phyloP scores from a whole-genome alignment of 225 moss, liverwort and hornwort genomes.

The Climacium dendroides region DNA sequence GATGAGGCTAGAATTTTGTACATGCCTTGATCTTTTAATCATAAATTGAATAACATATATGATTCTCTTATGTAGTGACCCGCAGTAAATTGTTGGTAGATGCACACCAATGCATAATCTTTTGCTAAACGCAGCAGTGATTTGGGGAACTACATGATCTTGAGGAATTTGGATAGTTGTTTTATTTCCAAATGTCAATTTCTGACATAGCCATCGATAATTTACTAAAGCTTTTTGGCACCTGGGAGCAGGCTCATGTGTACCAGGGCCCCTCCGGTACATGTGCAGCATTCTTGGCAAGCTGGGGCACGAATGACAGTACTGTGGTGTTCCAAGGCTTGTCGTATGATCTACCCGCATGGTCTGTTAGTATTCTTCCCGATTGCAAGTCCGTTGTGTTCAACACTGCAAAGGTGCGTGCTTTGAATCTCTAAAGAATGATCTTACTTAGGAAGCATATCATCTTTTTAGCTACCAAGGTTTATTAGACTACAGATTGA shows the following conservation, averaged over 20 bases:
- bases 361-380: conserved; percentile 86
- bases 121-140: not conserved
- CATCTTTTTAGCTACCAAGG: not conserved
- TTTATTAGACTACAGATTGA: not conserved
- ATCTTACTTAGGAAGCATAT: not conserved
- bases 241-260: conserved; percentile 19
- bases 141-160: not conserved
- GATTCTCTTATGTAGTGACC: not conserved
- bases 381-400: conserved; percentile 63
- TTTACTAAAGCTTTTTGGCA: not conserved
- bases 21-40: not conserved
- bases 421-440: not conserved
- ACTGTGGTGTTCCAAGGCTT: conserved; percentile 50
- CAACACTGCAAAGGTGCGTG: conserved; percentile 72
- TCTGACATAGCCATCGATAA: not conserved
- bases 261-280: conserved; percentile 18
- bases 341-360: conserved; percentile 55
- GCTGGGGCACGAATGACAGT: conserved; percentile 2
- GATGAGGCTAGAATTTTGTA: not conserved
- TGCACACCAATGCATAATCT: not conserved
- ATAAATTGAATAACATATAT: not conserved
- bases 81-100: not conserved
- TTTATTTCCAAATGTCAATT: not conserved
- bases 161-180: not conserved
- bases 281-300: conserved; percentile 71